Conservation (phyloP, 768 basidiomycete species). For the Serendipita sp. region DNA sequence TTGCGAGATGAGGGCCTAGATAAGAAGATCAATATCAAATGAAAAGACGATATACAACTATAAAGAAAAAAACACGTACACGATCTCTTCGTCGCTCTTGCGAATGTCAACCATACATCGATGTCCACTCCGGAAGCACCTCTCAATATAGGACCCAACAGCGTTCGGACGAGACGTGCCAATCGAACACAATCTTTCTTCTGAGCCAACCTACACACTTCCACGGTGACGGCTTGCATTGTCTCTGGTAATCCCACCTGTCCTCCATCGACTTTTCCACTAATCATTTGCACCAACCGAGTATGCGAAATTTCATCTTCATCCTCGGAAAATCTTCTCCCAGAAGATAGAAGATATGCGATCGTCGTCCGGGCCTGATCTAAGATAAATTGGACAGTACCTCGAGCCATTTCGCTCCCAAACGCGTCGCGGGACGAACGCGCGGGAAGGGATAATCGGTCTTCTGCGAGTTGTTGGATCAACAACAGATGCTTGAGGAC, state of each 20-base stretch:
- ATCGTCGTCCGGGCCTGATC: neutral
- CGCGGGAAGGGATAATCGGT: conserved; percentile 11
- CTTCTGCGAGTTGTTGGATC: conserved; percentile 36
- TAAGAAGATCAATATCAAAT: neutral
- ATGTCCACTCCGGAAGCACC: conserved; percentile 48
- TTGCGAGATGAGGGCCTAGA: conserved; percentile 52
- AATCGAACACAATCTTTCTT: conserved; percentile 36
- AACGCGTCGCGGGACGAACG: conserved; percentile 9
- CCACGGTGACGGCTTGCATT: conserved; percentile 15
- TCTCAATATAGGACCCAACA: conserved; percentile 45
- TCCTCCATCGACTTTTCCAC: too few species aligned
- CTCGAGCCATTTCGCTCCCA: conserved; percentile 15
- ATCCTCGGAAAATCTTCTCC: neutral
- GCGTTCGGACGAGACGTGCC: conserved; percentile 39
- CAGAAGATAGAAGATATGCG: neutral
- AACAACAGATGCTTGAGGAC: conserved; percentile 52
- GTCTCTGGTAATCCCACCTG: too few species aligned
- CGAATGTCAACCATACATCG: conserved; percentile 64
- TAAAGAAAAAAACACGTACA: conserved; percentile 28
- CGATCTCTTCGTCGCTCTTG: conserved; percentile 42
- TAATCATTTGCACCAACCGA: neutral
- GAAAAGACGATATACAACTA: conserved; percentile 2
- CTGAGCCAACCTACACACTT: conserved; percentile 21
- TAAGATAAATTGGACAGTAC: conserved; percentile 14
- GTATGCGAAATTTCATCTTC: neutral